These are phyloP conservation scores for Citrullus mucosospermus DNA, from an alignment of 306 rosid species.

Conservation along the genomic window DNA sequence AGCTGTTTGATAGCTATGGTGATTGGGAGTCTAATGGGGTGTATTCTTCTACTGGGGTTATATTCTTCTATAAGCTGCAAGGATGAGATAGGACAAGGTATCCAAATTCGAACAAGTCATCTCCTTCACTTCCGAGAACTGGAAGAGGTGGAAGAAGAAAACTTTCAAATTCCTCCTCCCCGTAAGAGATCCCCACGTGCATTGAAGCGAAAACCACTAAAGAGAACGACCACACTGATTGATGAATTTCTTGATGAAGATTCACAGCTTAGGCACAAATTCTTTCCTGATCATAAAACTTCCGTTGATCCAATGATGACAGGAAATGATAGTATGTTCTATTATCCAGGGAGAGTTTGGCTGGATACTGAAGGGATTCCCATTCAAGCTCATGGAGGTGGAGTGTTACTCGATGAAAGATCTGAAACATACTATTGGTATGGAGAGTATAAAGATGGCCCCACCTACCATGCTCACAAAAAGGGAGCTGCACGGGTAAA, in stretches of 20 bases:
- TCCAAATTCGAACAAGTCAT: constrained; percentile 23
- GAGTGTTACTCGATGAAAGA: constrained; percentile 50
- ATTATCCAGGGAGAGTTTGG: constrained; percentile 83
- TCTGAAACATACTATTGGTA: constrained; percentile 86
- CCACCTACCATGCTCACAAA: constrained; percentile 77
- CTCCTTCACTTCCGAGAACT: constrained; percentile 59
- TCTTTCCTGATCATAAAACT: constrained; percentile 60
- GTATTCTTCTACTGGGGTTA: constrained; percentile 47
- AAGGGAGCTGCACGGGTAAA: constrained; percentile 91
- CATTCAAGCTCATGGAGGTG: constrained; percentile 98
- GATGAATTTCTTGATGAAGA: constrained; percentile 94
- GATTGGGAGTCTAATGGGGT: constrained; percentile 73
- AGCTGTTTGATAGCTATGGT: constrained; percentile 43
- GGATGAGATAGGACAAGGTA: constrained; percentile 22
- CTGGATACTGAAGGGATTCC: constrained; percentile 85
- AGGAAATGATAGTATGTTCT: constrained; percentile 50
- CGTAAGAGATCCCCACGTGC: constrained; percentile 92
- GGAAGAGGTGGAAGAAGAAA: constrained; percentile 73
- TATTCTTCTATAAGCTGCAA: constrained; percentile 28
- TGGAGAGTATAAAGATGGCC: constrained; percentile 92
- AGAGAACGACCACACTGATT: constrained; percentile 50
- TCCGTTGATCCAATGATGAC: constrained; percentile 47
- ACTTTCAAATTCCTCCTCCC: constrained; percentile 70
- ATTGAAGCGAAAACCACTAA: constrained; percentile 58
- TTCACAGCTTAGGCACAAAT: constrained; percentile 62